phyloP scores from a whole-genome alignment of 148 eudicot genomes.

The Chenopodium formosanum region DNA sequence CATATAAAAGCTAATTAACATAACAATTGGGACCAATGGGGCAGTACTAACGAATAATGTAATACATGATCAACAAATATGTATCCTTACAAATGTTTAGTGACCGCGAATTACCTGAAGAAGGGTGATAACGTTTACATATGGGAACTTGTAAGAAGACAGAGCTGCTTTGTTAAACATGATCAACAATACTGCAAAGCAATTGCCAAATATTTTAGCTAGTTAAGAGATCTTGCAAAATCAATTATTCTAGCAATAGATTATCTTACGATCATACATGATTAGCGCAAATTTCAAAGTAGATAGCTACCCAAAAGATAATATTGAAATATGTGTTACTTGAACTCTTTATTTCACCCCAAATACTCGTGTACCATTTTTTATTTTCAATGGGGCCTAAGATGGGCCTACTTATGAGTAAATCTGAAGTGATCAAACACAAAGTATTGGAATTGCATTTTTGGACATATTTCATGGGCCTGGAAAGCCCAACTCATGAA shows the following conservation, averaged over 20 bases:
- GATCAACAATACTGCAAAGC: constrained; percentile 58
- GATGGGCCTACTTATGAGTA: background rate
- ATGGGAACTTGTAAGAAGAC: constrained; percentile 71
- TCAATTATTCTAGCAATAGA: background rate
- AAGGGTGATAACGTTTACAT: constrained; percentile 80
- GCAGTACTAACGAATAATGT: too few species aligned
- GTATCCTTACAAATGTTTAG: background rate
- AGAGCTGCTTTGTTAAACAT: constrained; percentile 82
- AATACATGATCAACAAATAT: too few species aligned
- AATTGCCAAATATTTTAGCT: background rate
- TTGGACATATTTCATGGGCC: too few species aligned
- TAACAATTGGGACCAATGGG: too few species aligned
- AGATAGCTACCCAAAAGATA: background rate
- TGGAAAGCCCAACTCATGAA: too few species aligned
- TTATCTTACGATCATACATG: background rate
- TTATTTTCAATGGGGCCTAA: background rate
- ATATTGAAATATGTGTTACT: background rate
- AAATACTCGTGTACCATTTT: background rate
- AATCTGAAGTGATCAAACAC: background rate
- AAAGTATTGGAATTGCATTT: too few species aligned
- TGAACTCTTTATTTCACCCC: background rate
- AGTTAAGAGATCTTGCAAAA: background rate
- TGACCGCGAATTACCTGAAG: constrained; percentile 49
- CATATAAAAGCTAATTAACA: background rate
- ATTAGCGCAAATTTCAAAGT: background rate